phyloP scores from a whole-genome alignment of 2,329 filamentous ascomycete species.

The Botryotinia convoluta region DNA sequence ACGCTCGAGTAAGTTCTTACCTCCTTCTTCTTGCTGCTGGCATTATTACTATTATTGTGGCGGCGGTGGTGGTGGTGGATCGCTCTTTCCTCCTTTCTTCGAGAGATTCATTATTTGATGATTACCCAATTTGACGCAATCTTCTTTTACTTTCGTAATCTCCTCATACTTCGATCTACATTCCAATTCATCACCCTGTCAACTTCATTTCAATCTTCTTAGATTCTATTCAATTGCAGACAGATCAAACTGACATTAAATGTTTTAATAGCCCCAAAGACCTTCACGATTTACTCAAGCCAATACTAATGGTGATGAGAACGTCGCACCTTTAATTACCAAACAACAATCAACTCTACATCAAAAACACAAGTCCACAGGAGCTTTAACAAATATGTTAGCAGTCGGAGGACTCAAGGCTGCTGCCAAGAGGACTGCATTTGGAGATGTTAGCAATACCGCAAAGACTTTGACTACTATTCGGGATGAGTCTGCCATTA shows the following conservation, averaged over 20 bases:
- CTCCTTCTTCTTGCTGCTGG: neutral
- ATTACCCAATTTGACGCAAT: constrained; percentile 7
- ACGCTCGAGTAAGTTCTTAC: constrained; percentile 42
- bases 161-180: constrained; percentile 22
- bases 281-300: constrained; percentile 56
- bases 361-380: constrained; percentile 77
- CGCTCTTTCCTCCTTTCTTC: constrained; percentile 4
- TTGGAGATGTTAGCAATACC: constrained; percentile 79
- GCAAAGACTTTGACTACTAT: constrained; percentile 40
- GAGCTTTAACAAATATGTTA: constrained; percentile 54
- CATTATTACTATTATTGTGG: neutral
- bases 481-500: constrained; percentile 56
- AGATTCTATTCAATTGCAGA: constrained; percentile 20
- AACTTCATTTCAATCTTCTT: constrained; percentile 25
- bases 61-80: neutral
- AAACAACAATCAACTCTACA: constrained; percentile 60
- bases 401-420: constrained; percentile 58
- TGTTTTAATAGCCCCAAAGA: constrained; percentile 62
- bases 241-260: constrained; percentile 33
- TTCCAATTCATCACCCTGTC: constrained; percentile 26
- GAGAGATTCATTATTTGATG: neutral
- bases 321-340: constrained; percentile 50
- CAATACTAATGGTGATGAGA: constrained; percentile 67
- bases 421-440: constrained; percentile 71
- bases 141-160: constrained; percentile 1